Conservation (phyloP, 2,329 filamentous ascomycete species). For the Botrytis cinerea region DNA sequence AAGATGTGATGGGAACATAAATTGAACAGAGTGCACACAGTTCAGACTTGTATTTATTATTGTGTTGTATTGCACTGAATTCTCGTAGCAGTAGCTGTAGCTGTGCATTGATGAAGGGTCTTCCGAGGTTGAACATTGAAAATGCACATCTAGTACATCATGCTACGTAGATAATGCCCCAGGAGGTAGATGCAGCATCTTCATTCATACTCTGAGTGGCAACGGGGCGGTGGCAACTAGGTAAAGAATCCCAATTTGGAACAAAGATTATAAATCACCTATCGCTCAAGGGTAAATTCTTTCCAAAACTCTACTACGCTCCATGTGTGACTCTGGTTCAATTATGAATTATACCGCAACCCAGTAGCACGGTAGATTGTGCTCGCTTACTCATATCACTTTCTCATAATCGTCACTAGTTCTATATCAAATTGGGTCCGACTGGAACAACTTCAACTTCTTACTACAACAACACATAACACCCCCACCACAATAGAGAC, state of each 20-base stretch:
- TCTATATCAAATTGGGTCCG: slow-evolving; percentile 15
- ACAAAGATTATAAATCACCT: background rate
- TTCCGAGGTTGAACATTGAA: background rate
- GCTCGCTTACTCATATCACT: slow-evolving; percentile 8
- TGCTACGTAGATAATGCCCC: background rate
- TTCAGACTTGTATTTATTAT: background rate
- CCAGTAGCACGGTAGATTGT: background rate
- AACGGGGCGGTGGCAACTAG: background rate
- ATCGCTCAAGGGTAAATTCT: background rate
- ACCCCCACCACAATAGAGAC: background rate
- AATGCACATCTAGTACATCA: background rate
- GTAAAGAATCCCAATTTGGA: background rate
- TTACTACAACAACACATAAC: slow-evolving; percentile 16
- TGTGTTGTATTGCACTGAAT: background rate
- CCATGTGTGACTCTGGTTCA: background rate
- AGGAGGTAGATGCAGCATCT: background rate
- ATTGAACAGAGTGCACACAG: background rate
- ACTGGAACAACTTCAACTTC: slow-evolving; percentile 3
- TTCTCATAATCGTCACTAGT: background rate
- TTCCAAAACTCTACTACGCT: background rate
- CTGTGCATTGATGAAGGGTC: background rate
- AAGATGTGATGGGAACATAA: background rate
- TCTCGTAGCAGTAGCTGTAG: background rate
- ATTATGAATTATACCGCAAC: background rate
- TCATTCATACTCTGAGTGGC: background rate